Evolutionary conservation across 2,329 filamentous ascomycete species (phyloP).

Genomic region (Bipolaris gigantea): DNA sequence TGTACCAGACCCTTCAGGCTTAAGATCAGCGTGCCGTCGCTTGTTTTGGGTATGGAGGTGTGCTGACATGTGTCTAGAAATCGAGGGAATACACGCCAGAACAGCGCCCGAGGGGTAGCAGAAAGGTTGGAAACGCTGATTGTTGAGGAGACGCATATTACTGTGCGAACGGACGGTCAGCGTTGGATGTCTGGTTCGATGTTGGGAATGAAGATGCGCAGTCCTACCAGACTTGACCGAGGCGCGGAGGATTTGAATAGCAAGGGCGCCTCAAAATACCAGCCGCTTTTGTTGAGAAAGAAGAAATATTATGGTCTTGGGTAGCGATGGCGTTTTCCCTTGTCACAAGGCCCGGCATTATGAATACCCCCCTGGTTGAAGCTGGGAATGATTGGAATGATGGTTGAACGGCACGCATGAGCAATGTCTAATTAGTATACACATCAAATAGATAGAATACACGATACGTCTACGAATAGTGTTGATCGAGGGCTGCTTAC

Average conservation of each 20-base stretch:
- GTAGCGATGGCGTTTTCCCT: slow-evolving; percentile 12
- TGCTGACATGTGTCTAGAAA: slow-evolving; percentile 5
- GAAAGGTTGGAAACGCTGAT: background rate
- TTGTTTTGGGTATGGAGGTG: slow-evolving; percentile 4
- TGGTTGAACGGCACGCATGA: background rate
- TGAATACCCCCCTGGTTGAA: slow-evolving; percentile 4
- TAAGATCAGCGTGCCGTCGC: background rate
- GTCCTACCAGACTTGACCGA: background rate
- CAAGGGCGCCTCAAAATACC: background rate
- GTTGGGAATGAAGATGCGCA: slow-evolving; percentile 1
- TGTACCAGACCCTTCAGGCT: slow-evolving; percentile 25
- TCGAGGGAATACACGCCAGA: background rate
- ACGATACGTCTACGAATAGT: background rate
- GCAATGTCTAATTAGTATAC: background rate
- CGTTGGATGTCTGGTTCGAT: background rate
- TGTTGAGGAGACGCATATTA: background rate
- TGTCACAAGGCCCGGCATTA: background rate
- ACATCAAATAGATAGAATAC: background rate
- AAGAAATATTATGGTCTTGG: slow-evolving; percentile 10
- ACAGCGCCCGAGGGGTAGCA: background rate
- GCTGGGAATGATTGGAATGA: background rate
- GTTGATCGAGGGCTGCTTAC: background rate
- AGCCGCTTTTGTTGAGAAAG: slow-evolving; percentile 5
- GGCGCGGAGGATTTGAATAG: background rate
- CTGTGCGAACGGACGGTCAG: background rate